These are phyloP conservation scores for Patellifolia procumbens DNA, from an alignment of 179 eudicot species.

Conservation along the genomic window DNA sequence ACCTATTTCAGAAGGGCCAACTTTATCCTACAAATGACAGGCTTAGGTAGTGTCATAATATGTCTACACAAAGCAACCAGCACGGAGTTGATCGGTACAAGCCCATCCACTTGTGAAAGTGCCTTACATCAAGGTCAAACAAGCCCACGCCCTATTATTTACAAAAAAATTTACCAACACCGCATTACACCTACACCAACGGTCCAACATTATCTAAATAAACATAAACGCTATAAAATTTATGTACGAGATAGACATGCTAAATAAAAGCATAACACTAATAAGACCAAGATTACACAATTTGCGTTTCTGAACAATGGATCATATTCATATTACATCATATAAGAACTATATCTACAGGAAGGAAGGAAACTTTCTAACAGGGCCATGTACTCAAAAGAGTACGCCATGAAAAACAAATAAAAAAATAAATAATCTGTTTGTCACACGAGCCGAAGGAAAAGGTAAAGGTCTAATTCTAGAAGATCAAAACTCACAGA, in stretches of 20 bases:
- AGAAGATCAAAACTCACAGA: conserved; percentile 6
- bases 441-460: background rate
- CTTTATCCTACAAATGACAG: too few relatives aligned
- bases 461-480: background rate
- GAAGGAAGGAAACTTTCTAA: background rate
- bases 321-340: conserved; percentile 8
- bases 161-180: too few relatives aligned
- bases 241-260: background rate
- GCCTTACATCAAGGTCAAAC: too few relatives aligned
- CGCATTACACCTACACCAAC: too few relatives aligned
- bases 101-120: too few relatives aligned
- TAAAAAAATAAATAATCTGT: background rate
- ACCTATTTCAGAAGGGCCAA: too few relatives aligned
- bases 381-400: background rate
- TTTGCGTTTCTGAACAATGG: background rate
- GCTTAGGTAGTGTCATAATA: too few relatives aligned
- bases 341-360: conserved; percentile 6
- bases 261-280: background rate
- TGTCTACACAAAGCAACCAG: too few relatives aligned
- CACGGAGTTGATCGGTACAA: too few relatives aligned
- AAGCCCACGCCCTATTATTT: too few relatives aligned
- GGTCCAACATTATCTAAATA: too few relatives aligned
- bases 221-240: too few relatives aligned
- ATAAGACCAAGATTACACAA: background rate
- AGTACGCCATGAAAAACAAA: background rate